Base-by-base conservation (phyloP, 805 yeast species). In the Saccharomycopsis sp. region DNA sequence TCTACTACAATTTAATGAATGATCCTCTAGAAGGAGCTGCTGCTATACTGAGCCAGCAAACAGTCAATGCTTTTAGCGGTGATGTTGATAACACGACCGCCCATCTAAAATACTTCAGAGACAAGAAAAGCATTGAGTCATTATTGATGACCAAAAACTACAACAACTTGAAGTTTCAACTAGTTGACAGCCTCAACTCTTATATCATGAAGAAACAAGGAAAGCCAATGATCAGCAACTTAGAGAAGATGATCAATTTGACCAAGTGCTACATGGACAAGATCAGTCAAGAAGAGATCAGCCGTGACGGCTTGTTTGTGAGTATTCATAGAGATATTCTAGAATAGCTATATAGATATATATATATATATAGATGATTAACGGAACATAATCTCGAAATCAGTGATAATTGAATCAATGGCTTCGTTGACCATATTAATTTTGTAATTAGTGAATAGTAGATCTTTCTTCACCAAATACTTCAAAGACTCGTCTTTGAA, bases 371-470 rank as follows among this genome's bases (percentile, higher is more conserved):
- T n/a, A n/a, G n/a, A n/a, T n/a, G n/a, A n/a, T 52, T 25, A 60
- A n/a, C 53, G 55, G 25, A 61, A 61, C 63, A 61, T 58, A 12
- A 34, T 8, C 23, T 61, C 59, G 35, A 61, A 61, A 19, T 61
- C 56, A 14, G 58, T 29, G 14, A 61, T 12, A 49, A 61, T 51
- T 20, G 53, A 29, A 15, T 51, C 55, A 38, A 59, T 57, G 2
- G 53, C 62, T 15, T 61, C 60, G 19, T 55, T 47, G 22, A 58
- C 47, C 19, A 61, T 35, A 44, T 38, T 61, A 24, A 61, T 56
- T 50, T 61, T 61, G 47, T 56, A 61, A 49, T 61, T 61, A 50
- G 35, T 54, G 42, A 47, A 58, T 15, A 61, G 35, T 12, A 35
- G 20, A 2, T 56, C 54, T 42, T 58, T 56, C 25, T 54, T 53